phyloP scores from a whole-genome alignment of 83 land plant species.

The Diphasiastrum complanatum region DNA sequence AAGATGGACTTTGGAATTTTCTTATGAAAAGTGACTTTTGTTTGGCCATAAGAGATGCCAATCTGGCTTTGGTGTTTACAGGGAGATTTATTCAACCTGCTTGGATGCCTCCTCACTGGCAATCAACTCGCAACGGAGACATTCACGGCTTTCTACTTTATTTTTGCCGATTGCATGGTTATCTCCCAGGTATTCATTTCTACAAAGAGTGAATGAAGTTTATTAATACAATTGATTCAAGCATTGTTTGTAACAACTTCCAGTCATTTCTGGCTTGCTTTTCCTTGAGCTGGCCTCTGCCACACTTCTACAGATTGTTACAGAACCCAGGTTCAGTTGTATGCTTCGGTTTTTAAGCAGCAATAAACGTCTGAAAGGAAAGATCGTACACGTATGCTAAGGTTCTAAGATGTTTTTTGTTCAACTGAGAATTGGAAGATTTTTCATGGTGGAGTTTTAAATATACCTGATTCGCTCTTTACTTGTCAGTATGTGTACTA shows the following conservation, averaged over 20 bases:
- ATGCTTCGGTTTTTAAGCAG: too few species aligned
- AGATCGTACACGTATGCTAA: too few species aligned
- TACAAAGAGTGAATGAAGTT: background rate
- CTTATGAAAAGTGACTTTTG: too few species aligned
- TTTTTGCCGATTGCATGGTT: slow-evolving; percentile 32
- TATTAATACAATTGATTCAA: slow-evolving; percentile 1
- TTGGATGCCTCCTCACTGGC: slow-evolving; percentile 43
- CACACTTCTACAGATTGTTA: too few species aligned
- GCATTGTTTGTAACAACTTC: background rate
- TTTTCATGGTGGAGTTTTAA: too few species aligned
- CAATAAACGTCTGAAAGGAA: too few species aligned
- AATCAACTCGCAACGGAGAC: slow-evolving; percentile 39
- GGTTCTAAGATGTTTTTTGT: too few species aligned
- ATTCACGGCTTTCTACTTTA: slow-evolving; percentile 38
- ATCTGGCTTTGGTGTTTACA: slow-evolving; percentile 1
- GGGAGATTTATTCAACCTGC: slow-evolving; percentile 39
- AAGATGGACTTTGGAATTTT: too few species aligned
- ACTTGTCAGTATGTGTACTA: slow-evolving; percentile 35
- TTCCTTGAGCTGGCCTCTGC: too few species aligned
- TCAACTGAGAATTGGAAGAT: background rate
- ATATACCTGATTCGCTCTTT: background rate
- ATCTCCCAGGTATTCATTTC: slow-evolving; percentile 28
- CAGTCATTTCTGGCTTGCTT: too few species aligned
- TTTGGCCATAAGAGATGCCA: too few species aligned
- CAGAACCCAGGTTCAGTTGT: too few species aligned